These are phyloP conservation scores for Fusarium succisae DNA, from an alignment of 2,329 filamentous ascomycete genomes.

Conservation along the genomic window DNA sequence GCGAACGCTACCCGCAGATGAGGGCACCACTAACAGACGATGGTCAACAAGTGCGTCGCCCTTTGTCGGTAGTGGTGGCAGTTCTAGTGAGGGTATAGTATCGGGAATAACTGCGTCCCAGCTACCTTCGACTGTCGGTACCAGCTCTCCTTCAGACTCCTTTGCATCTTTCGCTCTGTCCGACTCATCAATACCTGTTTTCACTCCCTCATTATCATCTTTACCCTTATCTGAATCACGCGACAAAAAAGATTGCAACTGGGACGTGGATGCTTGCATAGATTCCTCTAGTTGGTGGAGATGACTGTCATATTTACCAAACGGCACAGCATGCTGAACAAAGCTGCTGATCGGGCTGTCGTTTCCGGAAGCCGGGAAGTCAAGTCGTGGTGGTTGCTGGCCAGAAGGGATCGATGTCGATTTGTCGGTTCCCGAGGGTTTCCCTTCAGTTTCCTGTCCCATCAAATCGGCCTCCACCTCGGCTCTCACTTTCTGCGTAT, in stretches of 20 bases:
- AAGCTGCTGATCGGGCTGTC: slow-evolving; percentile 36
- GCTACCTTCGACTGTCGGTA: not conserved
- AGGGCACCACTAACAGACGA: slow-evolving; percentile 19
- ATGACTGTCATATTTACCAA: slow-evolving; percentile 31
- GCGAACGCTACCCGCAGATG: slow-evolving; percentile 50
- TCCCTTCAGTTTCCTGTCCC: slow-evolving; percentile 21
- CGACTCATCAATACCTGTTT: not conserved
- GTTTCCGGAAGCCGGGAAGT: slow-evolving; percentile 29
- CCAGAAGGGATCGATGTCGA: slow-evolving; percentile 44
- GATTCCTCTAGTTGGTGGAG: slow-evolving; percentile 33
- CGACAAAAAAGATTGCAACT: not conserved
- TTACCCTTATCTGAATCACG: not conserved
- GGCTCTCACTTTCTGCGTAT: slow-evolving; percentile 45
- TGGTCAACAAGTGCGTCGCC: slow-evolving; percentile 4
- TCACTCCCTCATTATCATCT: not conserved
- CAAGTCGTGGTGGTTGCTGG: slow-evolving; percentile 38
- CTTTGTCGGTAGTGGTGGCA: slow-evolving; percentile 19
- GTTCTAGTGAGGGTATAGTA: slow-evolving; percentile 30
- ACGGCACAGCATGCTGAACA: slow-evolving; percentile 33
- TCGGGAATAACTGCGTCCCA: slow-evolving; percentile 37
- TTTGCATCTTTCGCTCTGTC: not conserved
- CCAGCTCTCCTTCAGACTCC: slow-evolving; percentile 13
- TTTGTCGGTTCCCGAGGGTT: slow-evolving; percentile 27
- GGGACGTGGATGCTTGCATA: slow-evolving; percentile 6
- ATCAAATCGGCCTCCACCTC: slow-evolving; percentile 36